phyloP scores from a whole-genome alignment of 2,329 filamentous ascomycete genomes.

The Aspergillus viridinutans region DNA sequence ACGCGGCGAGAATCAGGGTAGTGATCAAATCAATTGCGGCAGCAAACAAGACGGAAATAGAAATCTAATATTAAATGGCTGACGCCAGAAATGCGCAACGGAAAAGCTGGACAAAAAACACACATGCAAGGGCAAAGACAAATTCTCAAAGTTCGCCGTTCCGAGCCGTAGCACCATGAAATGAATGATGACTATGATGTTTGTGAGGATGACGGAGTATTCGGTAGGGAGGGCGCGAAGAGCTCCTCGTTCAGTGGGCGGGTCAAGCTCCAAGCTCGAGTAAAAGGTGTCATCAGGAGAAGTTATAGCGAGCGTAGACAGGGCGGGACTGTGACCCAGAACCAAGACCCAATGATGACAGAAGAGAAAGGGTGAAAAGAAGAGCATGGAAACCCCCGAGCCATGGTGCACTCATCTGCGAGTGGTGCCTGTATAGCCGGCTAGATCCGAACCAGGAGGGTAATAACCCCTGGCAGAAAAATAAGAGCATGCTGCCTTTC shows the following conservation, averaged over 20 bases:
- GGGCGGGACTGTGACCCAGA: neutral
- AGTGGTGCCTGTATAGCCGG: conserved; percentile 13
- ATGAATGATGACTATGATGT: conserved; percentile 25
- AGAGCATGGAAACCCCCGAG: conserved; percentile 12
- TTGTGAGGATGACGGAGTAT: conserved; percentile 17
- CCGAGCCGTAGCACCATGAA: conserved; percentile 36
- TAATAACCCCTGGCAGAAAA: conserved; percentile 10
- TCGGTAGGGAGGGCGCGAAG: conserved; percentile 21
- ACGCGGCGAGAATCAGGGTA: neutral
- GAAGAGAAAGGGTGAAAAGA: conserved; percentile 8
- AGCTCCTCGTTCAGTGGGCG: conserved; percentile 20
- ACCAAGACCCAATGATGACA: conserved; percentile 11
- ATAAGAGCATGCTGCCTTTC: conserved; percentile 15
- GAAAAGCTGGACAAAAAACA: conserved; percentile 12
- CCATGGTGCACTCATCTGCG: conserved; percentile 16
- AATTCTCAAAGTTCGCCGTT: conserved; percentile 32
- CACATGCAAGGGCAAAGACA: conserved; percentile 12
- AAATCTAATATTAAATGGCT: conserved; percentile 24
- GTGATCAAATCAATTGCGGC: conserved; percentile 19
- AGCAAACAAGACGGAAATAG: conserved; percentile 15
- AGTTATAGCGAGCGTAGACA: neutral
- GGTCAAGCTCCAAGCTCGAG: conserved; percentile 2
- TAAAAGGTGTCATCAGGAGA: neutral
- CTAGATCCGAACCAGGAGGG: conserved; percentile 13
- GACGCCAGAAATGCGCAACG: conserved; percentile 19